Conservation (phyloP, 345 rosid genomes). For the Arabis alpina region DNA sequence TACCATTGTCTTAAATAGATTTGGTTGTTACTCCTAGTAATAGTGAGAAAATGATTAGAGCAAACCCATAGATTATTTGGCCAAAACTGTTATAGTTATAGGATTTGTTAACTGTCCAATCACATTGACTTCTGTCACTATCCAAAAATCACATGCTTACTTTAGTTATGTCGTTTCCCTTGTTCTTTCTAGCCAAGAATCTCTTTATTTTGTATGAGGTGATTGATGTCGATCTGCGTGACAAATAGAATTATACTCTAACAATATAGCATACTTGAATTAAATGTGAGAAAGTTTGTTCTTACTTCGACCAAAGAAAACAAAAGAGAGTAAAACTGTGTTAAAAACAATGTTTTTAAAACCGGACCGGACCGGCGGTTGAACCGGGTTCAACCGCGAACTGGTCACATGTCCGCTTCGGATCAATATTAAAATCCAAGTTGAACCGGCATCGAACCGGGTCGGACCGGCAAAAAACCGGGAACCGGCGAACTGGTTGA, state of each 20-base stretch:
- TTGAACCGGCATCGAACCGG: too few species aligned
- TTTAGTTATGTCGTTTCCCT: constrained; percentile 35
- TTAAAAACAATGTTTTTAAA: too few species aligned
- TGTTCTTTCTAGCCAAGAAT: constrained; percentile 29
- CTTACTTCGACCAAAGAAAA: neutral
- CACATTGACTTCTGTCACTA: constrained; percentile 41
- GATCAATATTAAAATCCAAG: too few species aligned
- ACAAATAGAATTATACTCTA: neutral
- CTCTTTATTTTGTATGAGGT: constrained; percentile 32
- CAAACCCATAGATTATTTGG: constrained; percentile 25
- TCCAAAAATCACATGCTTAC: constrained; percentile 32
- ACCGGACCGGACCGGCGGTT: too few species aligned
- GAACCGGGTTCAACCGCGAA: too few species aligned
- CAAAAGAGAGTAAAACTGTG: too few species aligned
- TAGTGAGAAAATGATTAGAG: constrained; percentile 18
- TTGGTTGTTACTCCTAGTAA: constrained; percentile 22
- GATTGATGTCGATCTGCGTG: constrained; percentile 31
- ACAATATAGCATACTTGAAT: neutral
- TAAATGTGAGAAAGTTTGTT: constrained; percentile 9
- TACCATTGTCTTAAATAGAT: constrained; percentile 15
- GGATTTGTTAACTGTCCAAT: constrained; percentile 36
- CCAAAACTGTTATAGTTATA: constrained; percentile 23
- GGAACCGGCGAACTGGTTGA: too few species aligned
- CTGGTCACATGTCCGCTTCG: too few species aligned
- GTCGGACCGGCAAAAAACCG: too few species aligned